Conservation (phyloP, 2,329 filamentous ascomycete genomes). For the Seiridium cupressi region DNA sequence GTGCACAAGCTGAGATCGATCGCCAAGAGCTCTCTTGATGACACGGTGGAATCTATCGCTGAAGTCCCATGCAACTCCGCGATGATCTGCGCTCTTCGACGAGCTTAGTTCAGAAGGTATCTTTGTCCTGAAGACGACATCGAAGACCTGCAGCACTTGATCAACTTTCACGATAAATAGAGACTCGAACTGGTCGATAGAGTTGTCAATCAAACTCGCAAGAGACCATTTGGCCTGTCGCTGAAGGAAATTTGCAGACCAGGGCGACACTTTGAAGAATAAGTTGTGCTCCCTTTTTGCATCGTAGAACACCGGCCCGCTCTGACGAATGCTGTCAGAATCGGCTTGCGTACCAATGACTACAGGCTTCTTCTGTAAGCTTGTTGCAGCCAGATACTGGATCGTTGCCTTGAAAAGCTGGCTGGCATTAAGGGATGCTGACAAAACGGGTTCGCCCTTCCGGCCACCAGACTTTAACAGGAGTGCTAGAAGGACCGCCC, state of each 20-base stretch:
- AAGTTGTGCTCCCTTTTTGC: constrained; percentile 73
- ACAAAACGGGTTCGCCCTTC: constrained; percentile 69
- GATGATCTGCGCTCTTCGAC: constrained; percentile 35
- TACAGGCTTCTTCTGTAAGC: constrained; percentile 68
- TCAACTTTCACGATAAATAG: constrained; percentile 72
- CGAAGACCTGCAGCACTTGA: constrained; percentile 53
- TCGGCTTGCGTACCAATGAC: constrained; percentile 44
- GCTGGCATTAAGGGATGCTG: constrained; percentile 80
- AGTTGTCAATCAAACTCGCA: constrained; percentile 69
- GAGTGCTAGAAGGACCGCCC: constrained; percentile 76
- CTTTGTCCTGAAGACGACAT: constrained; percentile 40
- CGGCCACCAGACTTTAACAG: constrained; percentile 75
- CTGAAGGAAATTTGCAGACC: constrained; percentile 74
- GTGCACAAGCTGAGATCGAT: constrained; percentile 70
- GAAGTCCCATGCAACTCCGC: constrained; percentile 42
- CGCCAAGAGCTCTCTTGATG: constrained; percentile 69
- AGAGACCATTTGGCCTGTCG: constrained; percentile 74
- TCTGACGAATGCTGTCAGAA: constrained; percentile 40
- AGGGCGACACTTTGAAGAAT: constrained; percentile 85
- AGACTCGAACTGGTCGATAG: constrained; percentile 77
- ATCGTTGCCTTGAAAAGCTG: constrained; percentile 93
- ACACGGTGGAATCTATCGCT: constrained; percentile 60
- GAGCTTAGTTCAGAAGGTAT: constrained; percentile 15
- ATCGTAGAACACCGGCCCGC: constrained; percentile 75
- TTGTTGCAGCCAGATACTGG: constrained; percentile 77